Evolutionary conservation across 257 asterid genomes (phyloP).

Genomic region (Capsicum pubescens): DNA sequence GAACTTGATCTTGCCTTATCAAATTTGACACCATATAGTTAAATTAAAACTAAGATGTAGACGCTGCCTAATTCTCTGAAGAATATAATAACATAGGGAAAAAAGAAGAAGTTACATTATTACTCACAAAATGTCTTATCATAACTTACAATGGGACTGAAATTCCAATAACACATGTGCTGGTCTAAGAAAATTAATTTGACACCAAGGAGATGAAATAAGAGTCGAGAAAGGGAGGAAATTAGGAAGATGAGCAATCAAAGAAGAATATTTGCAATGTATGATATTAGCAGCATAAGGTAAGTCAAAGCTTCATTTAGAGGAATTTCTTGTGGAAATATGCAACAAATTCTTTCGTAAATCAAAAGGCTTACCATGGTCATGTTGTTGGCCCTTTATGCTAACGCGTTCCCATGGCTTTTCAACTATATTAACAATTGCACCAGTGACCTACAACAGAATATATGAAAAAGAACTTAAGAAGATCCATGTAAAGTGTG

Average conservation of each 20-base stretch:
- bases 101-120: background rate
- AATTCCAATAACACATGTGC: background rate
- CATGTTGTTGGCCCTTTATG: constrained; percentile 74
- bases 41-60: background rate
- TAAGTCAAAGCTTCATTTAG: background rate
- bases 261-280: background rate
- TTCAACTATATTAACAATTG: constrained; percentile 73
- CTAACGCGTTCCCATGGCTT: constrained; percentile 94
- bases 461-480: background rate
- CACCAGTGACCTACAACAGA: constrained; percentile 68
- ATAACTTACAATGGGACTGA: background rate
- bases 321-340: background rate
- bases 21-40: background rate
- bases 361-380: constrained; percentile 67
- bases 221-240: background rate
- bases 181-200: background rate
- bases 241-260: background rate
- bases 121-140: background rate
- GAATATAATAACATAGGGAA: background rate
- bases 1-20: background rate
- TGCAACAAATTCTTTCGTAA: background rate
- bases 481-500: constrained; percentile 5
- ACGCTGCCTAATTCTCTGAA: background rate
- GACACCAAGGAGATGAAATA: background rate
- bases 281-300: constrained; percentile 20